phyloP scores from a whole-genome alignment of 495 filamentous ascomycete genomes.

The Chaetomium cochliodes region DNA sequence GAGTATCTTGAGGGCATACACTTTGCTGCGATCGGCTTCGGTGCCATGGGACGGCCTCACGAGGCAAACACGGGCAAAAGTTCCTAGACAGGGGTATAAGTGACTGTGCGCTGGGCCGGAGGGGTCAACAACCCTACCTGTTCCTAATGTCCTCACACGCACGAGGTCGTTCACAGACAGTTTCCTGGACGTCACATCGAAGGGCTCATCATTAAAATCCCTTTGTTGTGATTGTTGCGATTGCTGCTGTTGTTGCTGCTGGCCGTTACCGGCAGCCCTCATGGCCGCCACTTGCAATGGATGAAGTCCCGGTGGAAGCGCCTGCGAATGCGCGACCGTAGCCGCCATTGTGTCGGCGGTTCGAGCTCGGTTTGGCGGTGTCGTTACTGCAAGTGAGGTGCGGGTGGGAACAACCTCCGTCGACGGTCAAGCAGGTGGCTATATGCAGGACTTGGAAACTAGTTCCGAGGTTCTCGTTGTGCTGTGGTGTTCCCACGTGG shows the following conservation, averaged over 20 bases:
- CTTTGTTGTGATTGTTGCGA: constrained; percentile 21
- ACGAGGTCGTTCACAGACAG: constrained; percentile 69
- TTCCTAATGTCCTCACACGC: constrained; percentile 85
- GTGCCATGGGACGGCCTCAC: constrained; percentile 59
- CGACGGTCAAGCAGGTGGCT: background rate
- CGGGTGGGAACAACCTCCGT: background rate
- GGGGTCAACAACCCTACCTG: constrained; percentile 52
- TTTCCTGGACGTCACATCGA: constrained; percentile 29
- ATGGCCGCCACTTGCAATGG: constrained; percentile 34
- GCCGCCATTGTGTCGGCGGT: constrained; percentile 30
- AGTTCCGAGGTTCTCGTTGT: constrained; percentile 1
- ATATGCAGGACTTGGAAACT: background rate
- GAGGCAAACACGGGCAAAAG: constrained; percentile 94
- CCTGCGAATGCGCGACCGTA: constrained; percentile 36
- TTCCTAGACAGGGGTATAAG: constrained; percentile 61
- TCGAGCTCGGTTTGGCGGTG: background rate
- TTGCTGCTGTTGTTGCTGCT: constrained; percentile 27
- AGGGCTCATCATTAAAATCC: constrained; percentile 23
- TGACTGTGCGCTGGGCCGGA: constrained; percentile 15
- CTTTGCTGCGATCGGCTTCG: constrained; percentile 59
- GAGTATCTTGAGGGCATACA: constrained; percentile 91
- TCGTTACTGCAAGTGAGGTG: background rate
- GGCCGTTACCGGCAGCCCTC: constrained; percentile 19
- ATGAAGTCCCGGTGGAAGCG: constrained; percentile 31
- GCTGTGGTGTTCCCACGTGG: background rate